Base-by-base conservation (phyloP, 2,329 filamentous ascomycete genomes). In the Penicillium freii region DNA sequence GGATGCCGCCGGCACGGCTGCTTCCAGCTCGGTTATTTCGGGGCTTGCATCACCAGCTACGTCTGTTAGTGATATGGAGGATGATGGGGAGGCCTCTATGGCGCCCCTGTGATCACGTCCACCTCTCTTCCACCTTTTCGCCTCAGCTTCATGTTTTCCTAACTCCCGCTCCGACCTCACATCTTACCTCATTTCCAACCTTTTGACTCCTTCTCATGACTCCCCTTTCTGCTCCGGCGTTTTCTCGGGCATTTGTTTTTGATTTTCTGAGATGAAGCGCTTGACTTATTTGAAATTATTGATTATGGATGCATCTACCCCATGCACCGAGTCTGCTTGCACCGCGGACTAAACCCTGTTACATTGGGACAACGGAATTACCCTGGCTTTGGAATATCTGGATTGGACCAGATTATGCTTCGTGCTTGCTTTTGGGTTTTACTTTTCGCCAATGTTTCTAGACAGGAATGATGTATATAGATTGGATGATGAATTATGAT, bases 1-100 rank as follows among this genome's bases (percentile, higher is more conserved):
- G 34, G 68, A 69, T 7, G 54, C 67, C 1, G 68, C 66, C 19
- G 47, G 51, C 6, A 52, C 59, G 25, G 62, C 59, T 11, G 66
- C 67, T 19, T 70, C 70, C 0, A 73, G 73, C 2, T 75, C 73
- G 19, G 71, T 73, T 4, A 68, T 75, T 7, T 75, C 73, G 5
- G 73, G 74, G 0, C 59, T 76, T 6, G 73, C 69, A 5, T 75
- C 68, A 9, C 74, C 73, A 2, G 73, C 73, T 21, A 75, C 73
- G 5, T 73, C 72, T 15, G 56, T 71, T 51, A 72, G 71, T 58
- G 70, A 70, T 13, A 65, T 69, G 34, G 70, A 71, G 40, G 59
- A 70, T 17, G 62, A 73, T 39, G 62, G 66, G n/a, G 71, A 73
- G 42, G 53, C 42, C 2, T 52, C 62, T 5, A 64, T 68, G 58